Evolutionary conservation across 169 alveolate species (phyloP).

Genomic region (Cryptosporidium bovis): DNA sequence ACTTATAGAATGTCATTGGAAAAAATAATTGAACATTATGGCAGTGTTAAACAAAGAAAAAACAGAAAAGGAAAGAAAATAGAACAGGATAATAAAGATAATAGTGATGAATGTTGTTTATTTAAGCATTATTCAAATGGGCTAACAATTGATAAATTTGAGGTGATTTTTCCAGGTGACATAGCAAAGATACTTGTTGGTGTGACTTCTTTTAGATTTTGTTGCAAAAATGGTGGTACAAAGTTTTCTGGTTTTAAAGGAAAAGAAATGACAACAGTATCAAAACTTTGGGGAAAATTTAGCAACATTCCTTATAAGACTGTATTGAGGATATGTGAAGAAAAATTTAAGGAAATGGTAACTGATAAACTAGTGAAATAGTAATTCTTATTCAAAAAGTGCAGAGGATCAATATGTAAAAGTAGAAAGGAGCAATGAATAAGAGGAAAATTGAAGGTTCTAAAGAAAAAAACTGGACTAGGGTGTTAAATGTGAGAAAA

Average conservation of each 20-base stretch:
- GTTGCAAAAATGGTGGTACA: neutral
- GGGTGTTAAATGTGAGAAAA: too few species aligned
- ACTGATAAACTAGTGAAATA: neutral
- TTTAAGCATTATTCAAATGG: neutral
- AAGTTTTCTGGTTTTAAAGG: neutral
- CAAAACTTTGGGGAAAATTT: slow-evolving; percentile 57
- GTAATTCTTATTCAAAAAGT: neutral
- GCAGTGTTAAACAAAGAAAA: neutral
- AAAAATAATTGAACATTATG: neutral
- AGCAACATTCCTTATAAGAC: slow-evolving; percentile 27
- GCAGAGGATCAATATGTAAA: neutral
- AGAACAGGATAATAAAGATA: neutral
- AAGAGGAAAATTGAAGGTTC: too few species aligned
- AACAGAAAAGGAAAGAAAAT: slow-evolving; percentile 9
- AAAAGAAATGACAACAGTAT: neutral
- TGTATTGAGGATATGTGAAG: slow-evolving; percentile 34
- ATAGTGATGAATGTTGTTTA: neutral
- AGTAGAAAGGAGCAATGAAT: too few species aligned
- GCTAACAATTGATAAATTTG: slow-evolving; percentile 14
- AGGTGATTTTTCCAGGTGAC: slow-evolving; percentile 43
- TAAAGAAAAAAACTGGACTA: too few species aligned
- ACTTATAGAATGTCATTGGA: slow-evolving; percentile 26
- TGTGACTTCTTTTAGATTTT: slow-evolving; percentile 15
- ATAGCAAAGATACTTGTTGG: slow-evolving; percentile 39
- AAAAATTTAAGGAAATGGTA: slow-evolving; percentile 20